Evolutionary conservation across 352 stramenopile species (phyloP), one percentile per base, ranked within the genome.

Genomic region (Globisporangium takayamanum): DNA sequence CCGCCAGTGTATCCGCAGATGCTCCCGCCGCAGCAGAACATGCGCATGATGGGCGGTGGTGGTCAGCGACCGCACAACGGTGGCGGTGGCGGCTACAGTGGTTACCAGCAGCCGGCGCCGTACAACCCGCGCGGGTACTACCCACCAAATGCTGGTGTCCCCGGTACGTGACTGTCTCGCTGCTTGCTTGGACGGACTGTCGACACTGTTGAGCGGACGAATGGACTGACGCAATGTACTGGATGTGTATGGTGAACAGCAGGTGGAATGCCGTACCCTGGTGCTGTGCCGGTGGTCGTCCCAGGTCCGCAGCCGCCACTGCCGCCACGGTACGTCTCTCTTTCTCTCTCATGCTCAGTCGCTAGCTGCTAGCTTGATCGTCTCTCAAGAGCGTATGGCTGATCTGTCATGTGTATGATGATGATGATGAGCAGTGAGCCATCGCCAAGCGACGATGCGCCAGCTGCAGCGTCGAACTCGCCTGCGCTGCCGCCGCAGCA

Each of bases 61-160:
- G 77, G 71, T 18, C 70, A 76, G 22, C 68, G 66, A 28, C 50
- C 46, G 12, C 49, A 54, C 48, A 16, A 53, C 33, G 64, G 66
- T 16, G 70, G 82, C 33, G 64, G 66, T 16, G 70, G 82, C 37
- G 66, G 70, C n/a, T 73, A 73, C 44, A 59, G 67, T 20, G 74
- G 81, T 53, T 73, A 80, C 42, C 77, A 85, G 67, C 78, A 82
- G 30, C 60, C 63, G 33, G 33, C 33, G 36, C 63, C 63, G 48
- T 90, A 87, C 72, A 85, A 84, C 58, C 62, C 60, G 25, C 75
- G 72, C 30, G 74, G 70, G 18, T 87, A 84, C 49, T 89, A 87
- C 50, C 60, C 67, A 10, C 71, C 74, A 11, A 70, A 64, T 30
- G 57, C 65, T 58, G 76, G 73, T 8, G 72, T 72, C 41, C 60